Percentiles rank a stretch among this genome's conserved stretches.
phyloP scores from a whole-genome alignment of 2,329 filamentous ascomycete genomes.

The Hyphodiscus sp. region DNA sequence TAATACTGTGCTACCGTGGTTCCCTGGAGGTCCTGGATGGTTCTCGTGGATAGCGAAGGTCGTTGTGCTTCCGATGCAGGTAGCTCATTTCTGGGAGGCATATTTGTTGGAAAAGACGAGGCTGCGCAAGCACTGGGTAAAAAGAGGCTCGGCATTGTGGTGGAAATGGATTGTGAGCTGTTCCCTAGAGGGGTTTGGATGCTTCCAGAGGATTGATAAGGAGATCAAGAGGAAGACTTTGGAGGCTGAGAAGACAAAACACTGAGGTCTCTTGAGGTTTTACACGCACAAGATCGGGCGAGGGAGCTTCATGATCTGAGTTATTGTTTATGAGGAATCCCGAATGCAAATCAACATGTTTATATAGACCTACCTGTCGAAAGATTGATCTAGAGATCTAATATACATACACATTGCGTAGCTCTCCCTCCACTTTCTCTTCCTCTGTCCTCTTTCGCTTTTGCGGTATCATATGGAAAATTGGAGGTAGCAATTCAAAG shows the following conservation, averaged over 20 bases:
- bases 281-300: too few relatives aligned
- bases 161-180: constrained; percentile 46
- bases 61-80: constrained; percentile 53
- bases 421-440: too few relatives aligned
- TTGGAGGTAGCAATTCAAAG: too few relatives aligned
- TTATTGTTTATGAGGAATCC: too few relatives aligned
- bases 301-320: too few relatives aligned
- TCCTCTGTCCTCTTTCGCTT: too few relatives aligned
- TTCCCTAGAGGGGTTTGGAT: constrained; percentile 47
- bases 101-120: constrained; percentile 43
- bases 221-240: constrained; percentile 32
- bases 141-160: constrained; percentile 41
- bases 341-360: too few relatives aligned
- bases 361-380: too few relatives aligned
- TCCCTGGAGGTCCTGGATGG: constrained; percentile 52
- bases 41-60: constrained; percentile 53
- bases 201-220: constrained; percentile 46
- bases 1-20: constrained; percentile 41
- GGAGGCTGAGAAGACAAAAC: background rate
- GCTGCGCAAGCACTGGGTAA: constrained; percentile 42
- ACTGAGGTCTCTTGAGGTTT: background rate
- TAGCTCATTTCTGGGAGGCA: constrained; percentile 61
- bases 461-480: too few relatives aligned
- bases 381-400: too few relatives aligned
- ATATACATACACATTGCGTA: too few relatives aligned